Conservation (phyloP, 345 rosid genomes). For the rapeseed (Brassica napus) region DNA sequence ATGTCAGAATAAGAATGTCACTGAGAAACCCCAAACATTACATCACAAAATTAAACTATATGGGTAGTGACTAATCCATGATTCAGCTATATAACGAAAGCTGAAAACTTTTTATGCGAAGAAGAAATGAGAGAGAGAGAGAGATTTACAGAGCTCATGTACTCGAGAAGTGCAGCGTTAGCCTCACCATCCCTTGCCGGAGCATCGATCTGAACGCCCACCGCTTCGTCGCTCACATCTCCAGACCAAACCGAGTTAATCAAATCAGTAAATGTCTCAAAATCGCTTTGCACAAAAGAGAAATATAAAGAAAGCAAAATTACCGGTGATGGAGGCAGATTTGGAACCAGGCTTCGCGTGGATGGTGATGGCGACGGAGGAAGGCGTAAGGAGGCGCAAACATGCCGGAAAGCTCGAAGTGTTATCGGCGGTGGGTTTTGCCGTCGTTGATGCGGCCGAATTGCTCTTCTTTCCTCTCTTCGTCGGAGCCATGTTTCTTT, state of each 20-base stretch:
- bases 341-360: conserved; percentile 98
- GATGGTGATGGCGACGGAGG: conserved; percentile 84
- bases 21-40: neutral
- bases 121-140: neutral
- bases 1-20: neutral
- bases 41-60: neutral
- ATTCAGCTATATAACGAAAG: conserved; percentile 2
- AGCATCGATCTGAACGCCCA: conserved; percentile 87
- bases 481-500: conserved; percentile 56
- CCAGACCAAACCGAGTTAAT: neutral
- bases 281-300: neutral
- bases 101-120: neutral
- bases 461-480: conserved; percentile 63
- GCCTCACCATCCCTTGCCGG: conserved; percentile 97
- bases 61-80: neutral
- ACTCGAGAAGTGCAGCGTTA: conserved; percentile 85
- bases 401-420: conserved; percentile 55
- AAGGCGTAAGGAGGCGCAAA: conserved; percentile 60
- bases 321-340: conserved; percentile 84
- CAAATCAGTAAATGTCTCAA: neutral
- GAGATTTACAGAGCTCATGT: conserved; percentile 73
- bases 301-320: neutral
- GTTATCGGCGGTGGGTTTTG: conserved; percentile 31
- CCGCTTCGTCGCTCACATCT: conserved; percentile 83
- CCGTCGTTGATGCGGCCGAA: conserved; percentile 46